A percentile compares a stretch with the other conserved stretches of the same genome.
Conservation (phyloP, 2,329 filamentous ascomycete species). For the Didymella exigua region DNA sequence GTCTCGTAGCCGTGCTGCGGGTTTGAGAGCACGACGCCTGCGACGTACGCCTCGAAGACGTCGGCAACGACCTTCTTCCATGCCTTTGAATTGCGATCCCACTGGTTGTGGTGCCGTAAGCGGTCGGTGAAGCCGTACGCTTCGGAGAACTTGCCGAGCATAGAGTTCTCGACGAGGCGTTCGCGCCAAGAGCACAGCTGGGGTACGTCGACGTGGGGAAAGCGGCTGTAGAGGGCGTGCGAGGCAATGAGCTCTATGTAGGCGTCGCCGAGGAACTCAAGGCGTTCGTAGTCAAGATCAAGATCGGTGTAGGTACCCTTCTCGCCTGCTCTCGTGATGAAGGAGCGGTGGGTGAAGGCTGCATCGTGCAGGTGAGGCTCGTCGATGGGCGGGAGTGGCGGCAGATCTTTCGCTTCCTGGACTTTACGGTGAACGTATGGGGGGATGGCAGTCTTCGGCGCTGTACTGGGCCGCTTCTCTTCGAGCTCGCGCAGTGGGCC, state of each 20-base stretch:
- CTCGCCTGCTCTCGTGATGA: constrained; percentile 27
- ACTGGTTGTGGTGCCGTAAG: constrained; percentile 57
- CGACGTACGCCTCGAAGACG: constrained; percentile 89
- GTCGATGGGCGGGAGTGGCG: constrained; percentile 65
- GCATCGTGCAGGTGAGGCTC: constrained; percentile 65
- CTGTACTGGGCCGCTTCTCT: constrained; percentile 32
- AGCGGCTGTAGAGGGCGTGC: constrained; percentile 75
- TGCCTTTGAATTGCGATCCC: constrained; percentile 37
- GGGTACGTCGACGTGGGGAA: constrained; percentile 68
- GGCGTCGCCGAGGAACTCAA: constrained; percentile 89
- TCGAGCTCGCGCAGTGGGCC: constrained; percentile 54
- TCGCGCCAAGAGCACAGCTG: constrained; percentile 78
- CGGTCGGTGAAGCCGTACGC: constrained; percentile 73
- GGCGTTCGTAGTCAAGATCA: constrained; percentile 69
- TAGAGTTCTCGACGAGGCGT: constrained; percentile 78
- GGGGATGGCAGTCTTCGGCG: constrained; percentile 29
- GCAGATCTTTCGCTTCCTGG: constrained; percentile 50
- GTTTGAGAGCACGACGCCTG: constrained; percentile 74
- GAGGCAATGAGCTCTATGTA: constrained; percentile 80
- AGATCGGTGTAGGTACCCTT: constrained; percentile 26
- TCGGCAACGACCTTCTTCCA: constrained; percentile 78
- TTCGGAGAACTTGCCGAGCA: constrained; percentile 70
- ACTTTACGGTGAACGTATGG: constrained; percentile 36
- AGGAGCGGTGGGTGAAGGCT: constrained; percentile 67
- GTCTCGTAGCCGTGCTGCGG: constrained; percentile 64